Evolutionary conservation across 345 rosid species (phyloP), one percentile per base, ranked within the genome.

Genomic region (Theobroma cacao): DNA sequence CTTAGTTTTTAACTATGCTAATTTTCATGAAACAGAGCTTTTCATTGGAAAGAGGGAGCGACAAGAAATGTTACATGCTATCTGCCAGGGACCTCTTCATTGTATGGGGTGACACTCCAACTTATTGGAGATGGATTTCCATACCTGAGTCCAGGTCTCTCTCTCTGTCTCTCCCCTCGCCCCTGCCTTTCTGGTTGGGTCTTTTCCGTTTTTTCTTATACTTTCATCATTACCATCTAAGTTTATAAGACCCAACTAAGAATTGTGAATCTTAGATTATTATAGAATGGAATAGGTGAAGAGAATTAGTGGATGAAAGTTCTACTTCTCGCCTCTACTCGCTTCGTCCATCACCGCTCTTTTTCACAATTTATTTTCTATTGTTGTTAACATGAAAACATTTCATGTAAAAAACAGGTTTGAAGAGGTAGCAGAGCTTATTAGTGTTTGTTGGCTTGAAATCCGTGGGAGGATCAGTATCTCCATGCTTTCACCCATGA

Each of bases 361-460:
- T n/a, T 58, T 22, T 59, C 31, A 26, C 63, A 33, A 33, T 33
- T 33, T 9, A 9, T 69, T 63, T 3, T 59, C 8, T 17, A 7
- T 18, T n/a, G 24, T 28, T 43, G 36, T 28, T 70, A n/a, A 69
- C 58, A 43, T 24, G 56, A 43, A 20, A 59, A 33, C 48, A 45
- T 45, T 70, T 41, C 24, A n/a, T 43, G 50, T 41, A 0, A 3
- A n/a, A 66, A 55, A 67, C 83, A 87, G 88, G 58, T 86, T 88
- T 18, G 70, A 79, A 2, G 86, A 86, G 81, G 91, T 89, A 13
- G 88, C 85, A 1, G 86, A 84, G 68, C 90, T 92, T 71, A 18
- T 80, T 4, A 34, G 33, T 38, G 91, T 88, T 1, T 81, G 85
- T 56, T 86, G 94, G 94, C 71, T 90, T 4, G 91, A 92, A 61